phyloP scores from a whole-genome alignment of 306 rosid genomes.

The Rosa multiflora region DNA sequence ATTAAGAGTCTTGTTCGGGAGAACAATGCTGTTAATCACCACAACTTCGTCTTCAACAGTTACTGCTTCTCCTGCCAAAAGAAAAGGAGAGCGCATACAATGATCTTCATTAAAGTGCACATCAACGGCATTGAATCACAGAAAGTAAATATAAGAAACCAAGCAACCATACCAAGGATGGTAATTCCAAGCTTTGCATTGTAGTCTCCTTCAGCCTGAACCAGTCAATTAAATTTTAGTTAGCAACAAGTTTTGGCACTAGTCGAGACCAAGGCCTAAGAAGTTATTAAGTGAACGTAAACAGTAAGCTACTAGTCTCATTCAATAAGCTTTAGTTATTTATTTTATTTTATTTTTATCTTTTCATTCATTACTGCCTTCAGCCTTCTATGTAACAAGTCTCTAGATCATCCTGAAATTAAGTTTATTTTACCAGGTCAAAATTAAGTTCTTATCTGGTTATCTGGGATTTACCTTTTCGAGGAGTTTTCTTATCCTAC shows the following conservation, averaged over 20 bases:
- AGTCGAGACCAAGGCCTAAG: neutral
- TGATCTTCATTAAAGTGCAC: neutral
- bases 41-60: constrained; percentile 59
- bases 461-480: neutral
- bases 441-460: neutral
- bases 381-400: neutral
- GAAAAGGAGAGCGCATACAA: constrained; percentile 7
- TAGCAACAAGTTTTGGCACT: constrained; percentile 14
- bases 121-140: neutral
- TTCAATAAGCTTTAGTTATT: neutral
- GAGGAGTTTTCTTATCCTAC: neutral
- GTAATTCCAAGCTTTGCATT: constrained; percentile 50
- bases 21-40: constrained; percentile 55
- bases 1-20: constrained; percentile 49
- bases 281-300: neutral
- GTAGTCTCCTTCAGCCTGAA: constrained; percentile 47
- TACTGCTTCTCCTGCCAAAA: constrained; percentile 47
- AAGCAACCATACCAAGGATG: constrained; percentile 40
- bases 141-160: constrained; percentile 1
- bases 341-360: neutral
- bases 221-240: constrained; percentile 29
- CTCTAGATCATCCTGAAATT: neutral
- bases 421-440: neutral
- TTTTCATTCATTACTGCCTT: neutral
- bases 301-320: neutral